Base-by-base conservation (phyloP, 306 rosid species). In the Parietaria judaica region DNA sequence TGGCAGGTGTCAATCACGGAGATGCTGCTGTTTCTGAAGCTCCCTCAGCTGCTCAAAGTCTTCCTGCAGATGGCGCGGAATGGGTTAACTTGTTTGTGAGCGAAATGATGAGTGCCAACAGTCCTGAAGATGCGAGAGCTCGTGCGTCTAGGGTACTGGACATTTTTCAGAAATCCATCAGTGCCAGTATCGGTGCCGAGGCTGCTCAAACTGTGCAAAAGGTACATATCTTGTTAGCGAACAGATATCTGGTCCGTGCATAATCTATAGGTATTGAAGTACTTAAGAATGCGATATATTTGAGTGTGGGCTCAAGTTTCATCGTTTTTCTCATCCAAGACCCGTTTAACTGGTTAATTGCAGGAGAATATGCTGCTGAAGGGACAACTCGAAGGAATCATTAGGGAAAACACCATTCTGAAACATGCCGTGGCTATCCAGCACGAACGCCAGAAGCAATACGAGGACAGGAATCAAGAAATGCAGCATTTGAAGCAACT, bases 41-140 rank as follows among this genome's bases (percentile, higher is more conserved):
- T 43, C 74, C 17, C 36, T 65, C 86, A 13, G 72, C 76, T 68
- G 51, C 75, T 41, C 76, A 67, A 59, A 80, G 78, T 65, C 86
- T 86, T 62, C 87, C 88, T 70, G 77, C 51, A 13, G 86, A 88
- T 70, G 95, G 98, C 66, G 81, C 85, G 2, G 95, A 86, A 74
- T 88, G 98, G 98, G 84, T 88, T 44, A 91, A 88, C 52, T 80
- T 84, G 73, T 86, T 92, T 71, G 96, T 92, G 23, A 78, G 78
- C 70, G 96, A 92, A 74, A 84, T 92, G 86, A 77, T 67, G 84
- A 68, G 66, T 61, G 95, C 96, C 59, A 78, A 76, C 41, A 86
- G 80, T 68, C 70, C 89, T 73, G 96, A 86, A 48, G 94, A 88
- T 88, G 94, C 94, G 13, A 82, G 83, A 73, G 76, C 73, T n/a